Evolutionary conservation across 2,329 filamentous ascomycete species (phyloP).

Genomic region (Sclerotinia glacialis): DNA sequence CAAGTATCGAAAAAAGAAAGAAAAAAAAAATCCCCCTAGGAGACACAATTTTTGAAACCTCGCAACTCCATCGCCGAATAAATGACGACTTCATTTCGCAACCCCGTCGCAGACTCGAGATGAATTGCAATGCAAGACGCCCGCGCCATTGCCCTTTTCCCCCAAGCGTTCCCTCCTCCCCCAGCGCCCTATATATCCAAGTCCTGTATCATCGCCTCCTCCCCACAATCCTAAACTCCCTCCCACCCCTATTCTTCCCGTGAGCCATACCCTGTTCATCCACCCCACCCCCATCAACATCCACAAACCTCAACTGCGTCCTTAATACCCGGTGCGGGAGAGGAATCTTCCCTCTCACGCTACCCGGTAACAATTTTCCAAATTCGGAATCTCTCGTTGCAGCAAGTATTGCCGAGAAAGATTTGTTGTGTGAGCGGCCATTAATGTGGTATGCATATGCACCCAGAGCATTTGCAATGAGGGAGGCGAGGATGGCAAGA

Average conservation of each 20-base stretch:
- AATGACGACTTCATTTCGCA: background rate
- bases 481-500: conserved; percentile 24
- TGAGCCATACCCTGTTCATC: conserved; percentile 72
- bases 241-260: conserved; percentile 50
- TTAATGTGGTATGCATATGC: conserved; percentile 28
- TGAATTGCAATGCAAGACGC: background rate
- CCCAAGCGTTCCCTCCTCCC: conserved; percentile 38
- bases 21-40: no score
- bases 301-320: conserved; percentile 9
- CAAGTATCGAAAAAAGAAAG: background rate
- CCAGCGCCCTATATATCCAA: conserved; percentile 49
- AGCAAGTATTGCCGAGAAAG: conserved; percentile 29
- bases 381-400: conserved; percentile 24
- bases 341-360: conserved; percentile 2
- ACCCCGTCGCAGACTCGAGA: background rate
- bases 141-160: no score
- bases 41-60: background rate
- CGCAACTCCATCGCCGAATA: background rate
- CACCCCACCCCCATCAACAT: conserved; percentile 40
- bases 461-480: conserved; percentile 24
- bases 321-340: background rate
- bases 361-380: background rate
- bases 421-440: conserved; percentile 25
- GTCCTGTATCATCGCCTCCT: conserved; percentile 58
- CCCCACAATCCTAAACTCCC: conserved; percentile 49